Evolutionary conservation across 306 rosid species (phyloP).

Genomic region (Betula pendula): DNA sequence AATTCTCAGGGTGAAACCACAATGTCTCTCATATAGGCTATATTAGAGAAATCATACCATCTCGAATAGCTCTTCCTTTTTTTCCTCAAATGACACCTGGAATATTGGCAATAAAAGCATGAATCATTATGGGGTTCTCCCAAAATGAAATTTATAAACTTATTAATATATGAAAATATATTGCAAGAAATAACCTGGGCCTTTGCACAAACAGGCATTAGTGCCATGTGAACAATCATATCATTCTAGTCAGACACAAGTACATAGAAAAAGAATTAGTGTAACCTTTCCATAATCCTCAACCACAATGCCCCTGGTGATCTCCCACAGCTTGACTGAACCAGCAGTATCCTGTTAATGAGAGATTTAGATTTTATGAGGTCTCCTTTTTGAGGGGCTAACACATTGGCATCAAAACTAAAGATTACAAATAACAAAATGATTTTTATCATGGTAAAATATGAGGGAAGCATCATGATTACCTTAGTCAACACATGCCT

Average conservation of each 20-base stretch:
- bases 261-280: constrained; percentile 24
- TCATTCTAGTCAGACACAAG: constrained; percentile 17
- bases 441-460: constrained; percentile 15
- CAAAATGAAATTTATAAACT: constrained; percentile 11
- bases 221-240: constrained; percentile 21
- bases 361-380: constrained; percentile 27
- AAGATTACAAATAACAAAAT: constrained; percentile 14
- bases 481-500: constrained; percentile 97
- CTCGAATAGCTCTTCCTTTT: constrained; percentile 91
- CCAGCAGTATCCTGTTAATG: constrained; percentile 77
- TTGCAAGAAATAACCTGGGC: constrained; percentile 10
- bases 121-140: constrained; percentile 14
- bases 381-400: constrained; percentile 9
- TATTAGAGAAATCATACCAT: constrained; percentile 51
- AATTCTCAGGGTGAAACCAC: constrained; percentile 23
- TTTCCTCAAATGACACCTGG: constrained; percentile 88
- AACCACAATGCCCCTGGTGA: constrained; percentile 81
- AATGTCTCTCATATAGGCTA: constrained; percentile 9
- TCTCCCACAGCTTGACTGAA: constrained; percentile 98
- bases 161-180: constrained; percentile 25
- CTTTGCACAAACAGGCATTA: constrained; percentile 24
- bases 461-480: constrained; percentile 29
- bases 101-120: constrained; percentile 36
- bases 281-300: constrained; percentile 93
- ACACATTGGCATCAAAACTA: constrained; percentile 18